phyloP scores from a whole-genome alignment of 208 protist genomes.

The Crithidia mellificae region DNA sequence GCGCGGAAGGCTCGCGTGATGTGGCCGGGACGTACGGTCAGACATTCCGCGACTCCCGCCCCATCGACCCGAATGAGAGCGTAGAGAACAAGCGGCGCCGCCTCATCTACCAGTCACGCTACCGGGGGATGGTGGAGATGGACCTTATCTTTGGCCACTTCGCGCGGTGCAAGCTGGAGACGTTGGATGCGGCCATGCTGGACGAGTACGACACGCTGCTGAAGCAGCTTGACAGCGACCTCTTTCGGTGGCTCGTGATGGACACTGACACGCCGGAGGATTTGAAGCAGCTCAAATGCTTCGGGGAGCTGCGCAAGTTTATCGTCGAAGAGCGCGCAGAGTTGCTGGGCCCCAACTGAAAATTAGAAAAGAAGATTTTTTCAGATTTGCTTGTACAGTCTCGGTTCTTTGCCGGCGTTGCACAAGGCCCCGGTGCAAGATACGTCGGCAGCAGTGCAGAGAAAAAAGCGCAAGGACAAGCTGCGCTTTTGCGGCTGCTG shows the following conservation, averaged over 20 bases:
- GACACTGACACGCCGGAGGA: slow-evolving; percentile 49
- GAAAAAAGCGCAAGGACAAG: too few relatives aligned
- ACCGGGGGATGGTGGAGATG: slow-evolving; percentile 91
- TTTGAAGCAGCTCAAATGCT: slow-evolving; percentile 47
- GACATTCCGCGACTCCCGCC: slow-evolving; percentile 72
- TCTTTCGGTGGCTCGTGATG: slow-evolving; percentile 88
- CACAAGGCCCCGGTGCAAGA: too few relatives aligned
- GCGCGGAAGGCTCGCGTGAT: slow-evolving; percentile 26
- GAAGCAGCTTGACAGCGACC: slow-evolving; percentile 85
- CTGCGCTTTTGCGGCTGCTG: too few relatives aligned
- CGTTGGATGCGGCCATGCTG: slow-evolving; percentile 49
- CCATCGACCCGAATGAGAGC: slow-evolving; percentile 50
- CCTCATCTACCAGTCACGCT: slow-evolving; percentile 79
- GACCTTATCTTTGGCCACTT: slow-evolving; percentile 88
- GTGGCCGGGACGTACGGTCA: slow-evolving; percentile 43
- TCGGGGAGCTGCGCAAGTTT: slow-evolving; percentile 56
- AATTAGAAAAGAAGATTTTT: slow-evolving; percentile 1
- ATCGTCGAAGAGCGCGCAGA: slow-evolving; percentile 55
- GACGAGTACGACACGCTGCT: slow-evolving; percentile 85
- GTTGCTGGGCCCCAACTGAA: slow-evolving; percentile 51
- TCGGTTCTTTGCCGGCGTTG: too few relatives aligned
- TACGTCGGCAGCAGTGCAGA: too few relatives aligned
- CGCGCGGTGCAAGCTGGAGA: slow-evolving; percentile 54
- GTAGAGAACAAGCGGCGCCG: slow-evolving; percentile 73
- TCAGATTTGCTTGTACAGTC: not conserved